Base-by-base conservation (phyloP, 208 protist species). In the Histomonas meleagridis region DNA sequence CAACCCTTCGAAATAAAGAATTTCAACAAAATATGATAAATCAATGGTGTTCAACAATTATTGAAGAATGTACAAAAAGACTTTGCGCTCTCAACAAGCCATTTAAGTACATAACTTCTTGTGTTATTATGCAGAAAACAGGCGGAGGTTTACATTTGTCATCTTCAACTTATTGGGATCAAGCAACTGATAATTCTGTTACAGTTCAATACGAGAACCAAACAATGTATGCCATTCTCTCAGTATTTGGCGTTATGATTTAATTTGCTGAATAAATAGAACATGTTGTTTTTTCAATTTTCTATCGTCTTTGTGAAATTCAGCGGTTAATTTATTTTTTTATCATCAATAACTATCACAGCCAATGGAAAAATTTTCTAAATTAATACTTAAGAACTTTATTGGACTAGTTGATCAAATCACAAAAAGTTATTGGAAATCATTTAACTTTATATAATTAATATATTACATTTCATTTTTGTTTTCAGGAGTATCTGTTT, bases 91-190 rank as follows among this genome's bases (percentile, higher is more conserved):
- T 46, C 7, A 96, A 97, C 91, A 97, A 97, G 91, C 96, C 96
- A 12, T 98, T 97, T 94, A 98, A 98, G 92, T 97, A 96, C 79
- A 92, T 97, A 38, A 96, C 97, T 35, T 96, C 95, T 60, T 96
- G 94, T 91, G 93, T 96, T 18, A 94, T 98, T 16, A 97, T 96
- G 95, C 96, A 98, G 94, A 95, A 95, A 18, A 97, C 96, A 28
- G 97, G 97, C 0, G 96, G 96, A 4, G 95, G 96, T 9, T 92
- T 98, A 43, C 95, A 96, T 38, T 96, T 94, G 38, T 95, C 96
- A 2, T 97, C 96, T 91, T 96, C 95, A 92, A 96, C 95, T 92
- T 94, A 96, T 43, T 98, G 97, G 96, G 97, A 98, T 94, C 97
- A 96, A 92, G 95, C 96, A 4, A 95, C 95, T 78, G 97, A 98